Evolutionary conservation across 148 eudicot species (phyloP).

Genomic region (Heliosperma pusillum): DNA sequence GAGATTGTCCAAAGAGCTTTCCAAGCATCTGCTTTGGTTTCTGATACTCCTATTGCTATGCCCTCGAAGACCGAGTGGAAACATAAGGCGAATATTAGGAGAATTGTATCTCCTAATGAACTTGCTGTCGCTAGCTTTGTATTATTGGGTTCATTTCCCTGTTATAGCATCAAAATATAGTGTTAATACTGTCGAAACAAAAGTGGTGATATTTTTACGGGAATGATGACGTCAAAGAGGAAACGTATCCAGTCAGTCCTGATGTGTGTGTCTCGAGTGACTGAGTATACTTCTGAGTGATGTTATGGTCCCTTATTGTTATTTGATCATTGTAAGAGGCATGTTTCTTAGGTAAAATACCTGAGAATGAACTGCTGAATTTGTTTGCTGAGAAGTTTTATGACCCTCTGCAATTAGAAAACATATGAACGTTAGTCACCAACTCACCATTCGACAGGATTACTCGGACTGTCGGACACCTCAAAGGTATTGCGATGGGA

Average conservation of each 20-base stretch:
- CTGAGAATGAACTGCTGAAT: slow-evolving; percentile 30
- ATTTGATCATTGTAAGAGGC: neutral
- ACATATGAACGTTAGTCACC: neutral
- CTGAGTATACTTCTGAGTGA: too few relatives aligned
- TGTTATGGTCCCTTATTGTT: neutral
- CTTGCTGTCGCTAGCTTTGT: slow-evolving; percentile 37
- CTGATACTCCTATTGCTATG: slow-evolving; percentile 59
- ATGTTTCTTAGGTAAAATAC: slow-evolving; percentile 10
- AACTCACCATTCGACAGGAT: too few relatives aligned
- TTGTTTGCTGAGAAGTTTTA: slow-evolving; percentile 17
- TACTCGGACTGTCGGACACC: too few relatives aligned
- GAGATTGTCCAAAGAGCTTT: slow-evolving; percentile 63
- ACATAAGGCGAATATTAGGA: slow-evolving; percentile 54
- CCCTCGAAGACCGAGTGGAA: slow-evolving; percentile 73
- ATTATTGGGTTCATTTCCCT: slow-evolving; percentile 27
- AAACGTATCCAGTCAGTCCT: too few relatives aligned
- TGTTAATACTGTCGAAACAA: neutral
- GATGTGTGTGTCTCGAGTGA: too few relatives aligned
- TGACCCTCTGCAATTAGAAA: slow-evolving; percentile 24
- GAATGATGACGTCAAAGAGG: too few relatives aligned
- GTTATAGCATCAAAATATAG: neutral
- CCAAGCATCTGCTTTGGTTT: slow-evolving; percentile 57
- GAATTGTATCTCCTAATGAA: slow-evolving; percentile 52
- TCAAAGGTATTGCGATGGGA: neutral
- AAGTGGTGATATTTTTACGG: neutral